Evolutionary conservation across 306 rosid genomes (phyloP).

Genomic region (Purshia tridentata): DNA sequence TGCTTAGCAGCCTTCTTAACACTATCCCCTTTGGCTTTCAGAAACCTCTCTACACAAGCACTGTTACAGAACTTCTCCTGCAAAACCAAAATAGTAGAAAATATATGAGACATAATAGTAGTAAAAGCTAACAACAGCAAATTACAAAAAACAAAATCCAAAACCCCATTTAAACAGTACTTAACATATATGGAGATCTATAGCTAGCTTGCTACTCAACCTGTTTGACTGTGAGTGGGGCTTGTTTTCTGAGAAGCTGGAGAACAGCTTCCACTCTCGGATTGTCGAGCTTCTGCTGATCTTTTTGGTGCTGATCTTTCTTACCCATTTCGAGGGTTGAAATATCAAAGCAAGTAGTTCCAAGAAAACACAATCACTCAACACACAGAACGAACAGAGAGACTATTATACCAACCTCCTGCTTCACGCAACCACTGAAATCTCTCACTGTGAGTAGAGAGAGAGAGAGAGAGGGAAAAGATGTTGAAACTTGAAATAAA

Average conservation of each 20-base stretch:
- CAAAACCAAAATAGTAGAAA: background rate
- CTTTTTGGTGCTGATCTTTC: conserved; percentile 40
- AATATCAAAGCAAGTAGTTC: background rate
- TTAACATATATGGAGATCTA: background rate
- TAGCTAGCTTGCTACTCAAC: conserved; percentile 29
- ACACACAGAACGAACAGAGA: conserved; percentile 11
- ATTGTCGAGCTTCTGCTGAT: conserved; percentile 18
- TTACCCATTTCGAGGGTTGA: conserved; percentile 69
- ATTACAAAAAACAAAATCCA: background rate
- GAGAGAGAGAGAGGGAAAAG: conserved; percentile 24
- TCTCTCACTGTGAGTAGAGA: background rate
- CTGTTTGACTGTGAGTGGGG: conserved; percentile 79
- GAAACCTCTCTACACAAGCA: conserved; percentile 78
- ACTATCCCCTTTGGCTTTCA: conserved; percentile 75
- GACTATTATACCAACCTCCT: conserved; percentile 67
- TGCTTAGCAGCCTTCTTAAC: conserved; percentile 92
- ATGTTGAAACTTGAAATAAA: conserved; percentile 18
- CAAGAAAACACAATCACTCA: conserved; percentile 20
- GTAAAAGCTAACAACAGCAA: background rate
- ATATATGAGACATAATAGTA: background rate
- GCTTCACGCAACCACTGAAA: conserved; percentile 72
- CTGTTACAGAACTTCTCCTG: conserved; percentile 93
- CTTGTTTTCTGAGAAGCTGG: conserved; percentile 71
- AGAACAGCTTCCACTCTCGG: conserved; percentile 73
- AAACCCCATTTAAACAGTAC: background rate